These are phyloP conservation scores for Rhizoclosmatium hyalinum DNA, from an alignment of 371 early-diverging fungal genomes.

Conservation along the genomic window DNA sequence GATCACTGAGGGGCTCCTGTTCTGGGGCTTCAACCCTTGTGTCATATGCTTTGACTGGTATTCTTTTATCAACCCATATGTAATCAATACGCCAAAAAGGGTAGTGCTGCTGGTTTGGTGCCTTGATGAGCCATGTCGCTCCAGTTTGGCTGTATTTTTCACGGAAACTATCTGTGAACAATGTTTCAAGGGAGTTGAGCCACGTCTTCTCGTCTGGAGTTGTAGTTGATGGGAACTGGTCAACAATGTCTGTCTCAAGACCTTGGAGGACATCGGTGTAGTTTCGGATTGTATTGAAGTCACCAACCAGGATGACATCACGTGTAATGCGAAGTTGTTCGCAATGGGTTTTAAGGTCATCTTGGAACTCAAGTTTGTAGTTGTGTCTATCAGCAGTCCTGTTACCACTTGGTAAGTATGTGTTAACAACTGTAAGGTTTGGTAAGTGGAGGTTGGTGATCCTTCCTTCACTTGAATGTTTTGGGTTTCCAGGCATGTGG, in stretches of 20 bases:
- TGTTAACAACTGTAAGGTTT: conserved; percentile 12
- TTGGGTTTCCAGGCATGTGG: background rate
- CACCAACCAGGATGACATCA: conserved; percentile 22
- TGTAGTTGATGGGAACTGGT: background rate
- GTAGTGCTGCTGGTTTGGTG: background rate
- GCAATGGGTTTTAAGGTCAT: background rate
- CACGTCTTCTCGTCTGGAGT: conserved; percentile 2
- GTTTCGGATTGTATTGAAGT: conserved; percentile 19
- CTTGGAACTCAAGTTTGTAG: conserved; percentile 20
- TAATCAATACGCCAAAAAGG: conserved; percentile 18
- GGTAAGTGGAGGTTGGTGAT: background rate
- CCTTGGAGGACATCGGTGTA: background rate
- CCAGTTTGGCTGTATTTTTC: background rate
- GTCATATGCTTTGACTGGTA: background rate
- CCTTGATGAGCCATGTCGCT: background rate
- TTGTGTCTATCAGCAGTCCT: background rate
- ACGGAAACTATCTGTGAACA: conserved; percentile 18
- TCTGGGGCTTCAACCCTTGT: background rate
- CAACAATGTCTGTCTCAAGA: background rate
- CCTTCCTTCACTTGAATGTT: background rate
- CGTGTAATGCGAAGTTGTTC: background rate
- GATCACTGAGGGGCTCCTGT: background rate
- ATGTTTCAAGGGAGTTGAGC: background rate
- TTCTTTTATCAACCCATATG: conserved; percentile 11
- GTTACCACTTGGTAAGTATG: conserved; percentile 26